phyloP scores from a whole-genome alignment of 139 green algal species.

The Volvox reticuliferus region DNA sequence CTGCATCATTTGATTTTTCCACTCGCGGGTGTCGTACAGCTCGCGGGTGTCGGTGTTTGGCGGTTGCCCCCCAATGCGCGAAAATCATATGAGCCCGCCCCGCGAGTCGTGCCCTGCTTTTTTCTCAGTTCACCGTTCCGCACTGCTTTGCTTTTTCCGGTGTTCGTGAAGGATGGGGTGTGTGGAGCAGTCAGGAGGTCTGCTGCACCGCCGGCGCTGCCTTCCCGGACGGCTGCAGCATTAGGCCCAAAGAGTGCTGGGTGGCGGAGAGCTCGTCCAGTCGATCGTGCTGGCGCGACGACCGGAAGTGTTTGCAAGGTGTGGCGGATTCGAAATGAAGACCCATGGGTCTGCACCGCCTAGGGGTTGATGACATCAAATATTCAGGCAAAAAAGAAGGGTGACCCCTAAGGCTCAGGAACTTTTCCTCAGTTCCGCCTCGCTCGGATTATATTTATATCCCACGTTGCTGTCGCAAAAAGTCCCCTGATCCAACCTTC shows the following conservation, averaged over 20 bases:
- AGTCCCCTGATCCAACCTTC: too few species aligned
- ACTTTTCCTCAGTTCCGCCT: too few species aligned
- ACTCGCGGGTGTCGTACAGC: too few species aligned
- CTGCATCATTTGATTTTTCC: too few species aligned
- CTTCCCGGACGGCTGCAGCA: conserved; percentile 61
- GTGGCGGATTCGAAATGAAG: background rate
- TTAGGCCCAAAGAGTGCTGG: conserved; percentile 53
- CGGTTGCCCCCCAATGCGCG: too few species aligned
- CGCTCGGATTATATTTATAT: too few species aligned
- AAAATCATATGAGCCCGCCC: too few species aligned
- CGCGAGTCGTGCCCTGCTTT: background rate
- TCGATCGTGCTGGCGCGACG: conserved; percentile 61
- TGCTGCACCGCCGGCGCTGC: conserved; percentile 55
- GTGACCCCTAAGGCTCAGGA: too few species aligned
- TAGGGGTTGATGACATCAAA: too few species aligned
- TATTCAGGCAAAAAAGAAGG: too few species aligned
- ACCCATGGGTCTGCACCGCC: background rate
- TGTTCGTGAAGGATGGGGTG: conserved; percentile 50
- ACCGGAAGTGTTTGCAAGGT: conserved; percentile 73
- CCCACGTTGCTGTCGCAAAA: too few species aligned
- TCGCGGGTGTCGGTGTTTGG: background rate
- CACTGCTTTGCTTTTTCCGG: background rate
- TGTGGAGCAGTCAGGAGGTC: conserved; percentile 45
- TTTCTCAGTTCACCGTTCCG: background rate
- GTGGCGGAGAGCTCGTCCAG: conserved; percentile 58